Conservation (phyloP, 495 filamentous ascomycete species). For the Podospora pseudopauciseta region DNA sequence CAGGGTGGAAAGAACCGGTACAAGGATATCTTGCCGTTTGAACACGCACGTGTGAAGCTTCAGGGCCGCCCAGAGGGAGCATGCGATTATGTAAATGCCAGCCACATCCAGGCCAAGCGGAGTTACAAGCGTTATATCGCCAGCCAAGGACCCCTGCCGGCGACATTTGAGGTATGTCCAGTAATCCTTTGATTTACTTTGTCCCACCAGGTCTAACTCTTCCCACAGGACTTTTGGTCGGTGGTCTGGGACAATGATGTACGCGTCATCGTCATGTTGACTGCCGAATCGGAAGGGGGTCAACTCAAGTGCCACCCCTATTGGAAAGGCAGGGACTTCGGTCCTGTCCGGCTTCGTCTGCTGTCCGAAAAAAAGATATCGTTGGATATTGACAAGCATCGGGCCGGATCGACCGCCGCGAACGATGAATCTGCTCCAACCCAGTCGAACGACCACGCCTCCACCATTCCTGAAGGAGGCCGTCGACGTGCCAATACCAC, state of each 20-base stretch:
- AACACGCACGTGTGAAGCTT: conserved; percentile 84
- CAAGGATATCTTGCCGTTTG: conserved; percentile 96
- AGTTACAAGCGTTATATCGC: conserved; percentile 92
- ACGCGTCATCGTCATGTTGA: conserved; percentile 90
- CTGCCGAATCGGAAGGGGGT: conserved; percentile 91
- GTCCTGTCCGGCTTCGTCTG: conserved; percentile 68
- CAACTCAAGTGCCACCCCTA: conserved; percentile 94
- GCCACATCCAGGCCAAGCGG: conserved; percentile 69
- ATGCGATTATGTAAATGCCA: conserved; percentile 97
- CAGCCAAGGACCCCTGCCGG: conserved; percentile 87
- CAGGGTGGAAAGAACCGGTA: conserved; percentile 94
- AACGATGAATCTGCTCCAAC: conserved; percentile 17
- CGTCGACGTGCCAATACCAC: conserved; percentile 47
- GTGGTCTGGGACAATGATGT: conserved; percentile 96
- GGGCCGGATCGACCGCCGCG: conserved; percentile 21
- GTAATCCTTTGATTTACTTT: neutral
- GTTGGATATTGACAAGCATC: conserved; percentile 60
- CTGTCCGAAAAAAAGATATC: conserved; percentile 78
- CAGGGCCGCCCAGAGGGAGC: conserved; percentile 62
- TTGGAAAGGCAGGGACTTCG: conserved; percentile 80
- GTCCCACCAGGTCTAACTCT: conserved; percentile 35
- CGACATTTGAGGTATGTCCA: conserved; percentile 76
- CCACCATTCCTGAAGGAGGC: conserved; percentile 19
- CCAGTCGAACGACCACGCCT: conserved; percentile 26
- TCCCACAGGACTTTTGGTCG: conserved; percentile 93